Evolutionary conservation across 768 basidiomycete species (phyloP).

Genomic region (Sporobolomyces phaffii): DNA sequence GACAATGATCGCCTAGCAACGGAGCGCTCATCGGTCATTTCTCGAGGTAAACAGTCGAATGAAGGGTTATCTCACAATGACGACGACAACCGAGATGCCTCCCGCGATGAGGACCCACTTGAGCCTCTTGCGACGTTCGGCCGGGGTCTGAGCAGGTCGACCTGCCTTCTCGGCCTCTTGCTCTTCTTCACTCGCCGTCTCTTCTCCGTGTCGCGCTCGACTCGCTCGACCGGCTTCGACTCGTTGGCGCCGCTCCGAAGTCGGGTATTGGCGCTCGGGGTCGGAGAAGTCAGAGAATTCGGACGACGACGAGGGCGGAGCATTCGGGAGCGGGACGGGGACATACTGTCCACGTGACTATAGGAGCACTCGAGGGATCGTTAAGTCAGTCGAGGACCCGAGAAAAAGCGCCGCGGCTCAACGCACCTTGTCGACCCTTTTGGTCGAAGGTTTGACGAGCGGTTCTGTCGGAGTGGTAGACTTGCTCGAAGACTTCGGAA

Average conservation of each 20-base stretch:
- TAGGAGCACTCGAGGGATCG: no score
- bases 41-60: background rate
- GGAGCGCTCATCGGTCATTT: background rate
- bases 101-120: background rate
- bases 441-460: background rate
- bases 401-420: no score
- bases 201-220: background rate
- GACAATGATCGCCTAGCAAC: background rate
- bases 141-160: background rate
- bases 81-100: background rate
- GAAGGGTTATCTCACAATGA: background rate
- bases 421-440: background rate
- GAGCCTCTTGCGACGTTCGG: background rate
- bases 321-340: background rate
- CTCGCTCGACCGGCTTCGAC: background rate
- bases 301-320: background rate
- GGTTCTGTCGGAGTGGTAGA: background rate
- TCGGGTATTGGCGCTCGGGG: background rate
- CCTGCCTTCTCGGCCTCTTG: constrained; percentile 11
- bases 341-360: background rate
- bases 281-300: constrained; percentile 2
- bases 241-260: background rate
- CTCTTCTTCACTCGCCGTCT: background rate
- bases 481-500: background rate
- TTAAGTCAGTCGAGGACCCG: background rate